Evolutionary conservation across 352 stramenopile genomes (phyloP).

Genomic region (Thalassiosira ordinaria): DNA sequence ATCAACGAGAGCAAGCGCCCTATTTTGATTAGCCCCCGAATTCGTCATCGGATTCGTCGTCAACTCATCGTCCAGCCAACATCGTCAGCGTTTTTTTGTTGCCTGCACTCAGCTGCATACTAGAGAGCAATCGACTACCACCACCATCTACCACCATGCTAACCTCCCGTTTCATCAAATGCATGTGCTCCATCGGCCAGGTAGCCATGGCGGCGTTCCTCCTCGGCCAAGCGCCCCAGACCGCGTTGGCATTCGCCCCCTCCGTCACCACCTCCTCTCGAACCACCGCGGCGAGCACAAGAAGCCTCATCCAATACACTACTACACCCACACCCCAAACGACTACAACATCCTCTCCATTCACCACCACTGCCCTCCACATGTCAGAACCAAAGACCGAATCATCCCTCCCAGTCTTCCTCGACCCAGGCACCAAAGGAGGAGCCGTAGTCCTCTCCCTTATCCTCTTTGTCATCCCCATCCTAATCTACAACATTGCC

Average conservation of each 20-base stretch:
- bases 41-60: too few species aligned
- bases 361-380: conserved; percentile 3
- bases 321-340: not conserved
- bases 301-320: not conserved
- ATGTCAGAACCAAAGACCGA: conserved; percentile 9
- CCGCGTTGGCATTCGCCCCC: conserved; percentile 18
- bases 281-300: conserved; percentile 3
- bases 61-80: too few species aligned
- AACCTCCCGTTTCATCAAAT: conserved; percentile 5
- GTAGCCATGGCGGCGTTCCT: conserved; percentile 14
- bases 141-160: conserved; percentile 23
- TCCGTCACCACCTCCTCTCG: not conserved
- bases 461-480: conserved; percentile 75
- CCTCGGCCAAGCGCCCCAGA: conserved; percentile 7
- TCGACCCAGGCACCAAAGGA: conserved; percentile 84
- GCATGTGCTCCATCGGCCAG: conserved; percentile 10
- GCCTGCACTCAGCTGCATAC: too few species aligned
- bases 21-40: too few species aligned
- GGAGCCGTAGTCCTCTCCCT: conserved; percentile 77
- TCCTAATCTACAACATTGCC: conserved; percentile 73
- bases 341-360: not conserved
- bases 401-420: conserved; percentile 71
- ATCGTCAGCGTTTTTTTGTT: too few species aligned
- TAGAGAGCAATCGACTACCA: too few species aligned
- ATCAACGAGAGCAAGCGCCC: too few species aligned